Base-by-base conservation (phyloP, 1,284 basidiomycete species). In the Thecaphora frezii region DNA sequence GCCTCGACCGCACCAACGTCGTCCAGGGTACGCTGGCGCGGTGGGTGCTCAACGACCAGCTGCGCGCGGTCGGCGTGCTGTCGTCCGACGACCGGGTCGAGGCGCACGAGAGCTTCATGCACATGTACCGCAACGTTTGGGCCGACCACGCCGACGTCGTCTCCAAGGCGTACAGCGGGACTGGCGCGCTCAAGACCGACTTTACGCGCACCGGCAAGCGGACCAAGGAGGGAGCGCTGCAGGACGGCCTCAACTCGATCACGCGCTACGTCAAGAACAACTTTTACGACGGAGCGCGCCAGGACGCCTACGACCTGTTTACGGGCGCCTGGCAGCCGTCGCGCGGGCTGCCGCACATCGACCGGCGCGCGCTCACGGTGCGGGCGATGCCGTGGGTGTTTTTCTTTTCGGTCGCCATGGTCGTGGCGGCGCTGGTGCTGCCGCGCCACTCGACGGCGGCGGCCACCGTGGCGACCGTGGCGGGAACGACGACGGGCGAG, bases 201-300 rank as follows among this genome's bases (percentile, higher is more conserved):
- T 97, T 92, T 78, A 98, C 76, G 1, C 93, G 80, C 45, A 97
- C 93, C 0, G 94, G 93, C 71, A 89, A 89, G 79, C 85, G 91
- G 1, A 83, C 86, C 77, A 97, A 97, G 24, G 59, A 71, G 43
- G 94, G 94, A 25, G 80, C 83, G 25, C 71, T 96, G 44, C 87
- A 93, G 74, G 96, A 98, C 80, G 91, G 91, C 1, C 83, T 87
- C 80, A 98, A 97, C 80, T 89, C 89, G 19, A 79, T 87, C 2
- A 84, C 88, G 81, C 86, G 96, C 59, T 99, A 98, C 78, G 76
- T 97, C 66, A 93, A 89, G 83, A 98, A 98, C 83, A 98, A 97
- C 79, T 93, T 92, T 82, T 90, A 97, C 73, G 96, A 98, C 79
- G 96, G 96, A 7, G 85, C 91, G 48, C 83, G 93, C 74, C 93